These are phyloP conservation scores for Salix purpurea DNA, from an alignment of 345 rosid genomes.

Conservation along the genomic window DNA sequence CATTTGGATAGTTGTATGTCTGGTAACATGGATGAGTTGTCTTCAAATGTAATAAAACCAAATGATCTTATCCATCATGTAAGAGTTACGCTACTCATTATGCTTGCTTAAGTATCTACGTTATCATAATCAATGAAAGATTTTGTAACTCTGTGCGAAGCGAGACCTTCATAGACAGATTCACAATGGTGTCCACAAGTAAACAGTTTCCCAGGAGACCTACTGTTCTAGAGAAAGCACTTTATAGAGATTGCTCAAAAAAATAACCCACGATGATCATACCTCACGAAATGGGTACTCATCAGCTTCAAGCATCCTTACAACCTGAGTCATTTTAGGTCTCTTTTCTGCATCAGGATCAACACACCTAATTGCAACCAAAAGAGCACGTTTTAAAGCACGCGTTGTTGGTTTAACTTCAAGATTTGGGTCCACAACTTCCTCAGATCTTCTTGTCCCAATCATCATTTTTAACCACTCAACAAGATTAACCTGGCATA, in stretches of 20 bases:
- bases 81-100: not conserved
- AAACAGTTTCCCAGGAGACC: not conserved
- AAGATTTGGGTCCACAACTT: slow-evolving; percentile 76
- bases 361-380: slow-evolving; percentile 83
- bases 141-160: not conserved
- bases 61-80: not conserved
- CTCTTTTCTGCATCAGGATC: slow-evolving; percentile 87
- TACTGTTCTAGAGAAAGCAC: not conserved
- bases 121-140: not conserved
- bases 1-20: not conserved
- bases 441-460: slow-evolving; percentile 88
- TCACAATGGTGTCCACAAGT: not conserved
- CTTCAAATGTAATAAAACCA: not conserved
- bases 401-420: slow-evolving; percentile 70
- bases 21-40: not conserved
- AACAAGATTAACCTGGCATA: slow-evolving; percentile 77
- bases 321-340: slow-evolving; percentile 91
- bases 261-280: not conserved
- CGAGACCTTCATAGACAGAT: not conserved
- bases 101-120: not conserved
- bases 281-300: slow-evolving; percentile 86
- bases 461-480: slow-evolving; percentile 98
- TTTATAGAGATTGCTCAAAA: not conserved
- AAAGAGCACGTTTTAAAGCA: slow-evolving; percentile 68
- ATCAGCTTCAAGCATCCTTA: slow-evolving; percentile 81